Percentiles rank a stretch among this genome's conserved stretches.
phyloP scores from a whole-genome alignment of 2,329 filamentous ascomycete genomes.

The Parasarocladium wereldwijsianum region DNA sequence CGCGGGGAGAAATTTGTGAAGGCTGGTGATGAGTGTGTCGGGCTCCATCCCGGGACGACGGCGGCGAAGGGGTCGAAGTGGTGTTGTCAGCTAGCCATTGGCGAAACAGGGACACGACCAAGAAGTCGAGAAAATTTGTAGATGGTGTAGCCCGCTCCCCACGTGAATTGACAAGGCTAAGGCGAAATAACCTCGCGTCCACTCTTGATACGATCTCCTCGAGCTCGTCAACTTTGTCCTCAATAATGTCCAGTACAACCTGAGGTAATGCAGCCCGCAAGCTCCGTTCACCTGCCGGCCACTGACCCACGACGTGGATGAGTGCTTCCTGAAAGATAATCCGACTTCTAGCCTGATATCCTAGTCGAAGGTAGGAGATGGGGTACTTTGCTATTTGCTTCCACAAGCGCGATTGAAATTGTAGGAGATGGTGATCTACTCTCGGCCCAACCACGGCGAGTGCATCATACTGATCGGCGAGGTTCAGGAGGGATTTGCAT shows the following conservation, averaged over 20 bases:
- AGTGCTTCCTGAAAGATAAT: constrained; percentile 79
- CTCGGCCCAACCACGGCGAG: constrained; percentile 75
- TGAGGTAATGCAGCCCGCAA: constrained; percentile 61
- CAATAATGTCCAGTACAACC: constrained; percentile 72
- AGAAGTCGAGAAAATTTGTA: constrained; percentile 78
- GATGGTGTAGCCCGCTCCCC: constrained; percentile 72
- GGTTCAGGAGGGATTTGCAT: constrained; percentile 74
- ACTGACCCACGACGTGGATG: constrained; percentile 88
- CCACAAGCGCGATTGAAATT: constrained; percentile 83
- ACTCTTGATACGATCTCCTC: constrained; percentile 68
- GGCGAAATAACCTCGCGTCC: constrained; percentile 68
- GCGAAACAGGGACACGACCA: constrained; percentile 72
- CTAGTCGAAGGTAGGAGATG: constrained; percentile 78
- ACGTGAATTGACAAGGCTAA: constrained; percentile 61
- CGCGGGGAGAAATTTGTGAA: constrained; percentile 32
- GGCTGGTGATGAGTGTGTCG: constrained; percentile 21
- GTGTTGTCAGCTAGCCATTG: constrained; percentile 92
- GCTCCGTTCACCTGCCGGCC: constrained; percentile 68
- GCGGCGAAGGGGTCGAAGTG: constrained; percentile 42
- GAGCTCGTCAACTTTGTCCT: constrained; percentile 88
- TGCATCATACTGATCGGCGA: constrained; percentile 93
- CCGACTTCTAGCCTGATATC: constrained; percentile 70
- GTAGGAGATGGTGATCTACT: constrained; percentile 84
- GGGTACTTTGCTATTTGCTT: constrained; percentile 96
- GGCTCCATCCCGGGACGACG: constrained; percentile 14